These are phyloP conservation scores for Pleurotus tuoliensis DNA, from an alignment of 768 basidiomycete genomes.

Conservation along the genomic window DNA sequence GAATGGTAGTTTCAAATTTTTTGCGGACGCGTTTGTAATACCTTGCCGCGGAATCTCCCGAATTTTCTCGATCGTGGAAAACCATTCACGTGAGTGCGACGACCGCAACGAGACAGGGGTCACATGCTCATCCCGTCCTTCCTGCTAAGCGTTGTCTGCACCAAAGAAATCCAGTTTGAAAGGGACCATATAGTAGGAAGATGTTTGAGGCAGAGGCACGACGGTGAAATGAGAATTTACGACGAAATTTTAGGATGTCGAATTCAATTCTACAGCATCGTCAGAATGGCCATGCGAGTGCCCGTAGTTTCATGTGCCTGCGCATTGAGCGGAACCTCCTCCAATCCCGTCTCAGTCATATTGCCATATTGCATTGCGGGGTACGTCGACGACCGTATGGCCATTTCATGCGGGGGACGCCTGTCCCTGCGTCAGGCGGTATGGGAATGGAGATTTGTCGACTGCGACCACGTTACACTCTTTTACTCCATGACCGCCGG, in stretches of 20 bases:
- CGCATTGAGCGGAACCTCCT: not conserved
- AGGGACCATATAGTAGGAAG: not conserved
- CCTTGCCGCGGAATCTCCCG: slow-evolving; percentile 33
- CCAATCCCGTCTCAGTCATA: not conserved
- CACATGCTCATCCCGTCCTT: too few species aligned
- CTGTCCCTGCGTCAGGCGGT: slow-evolving; percentile 3
- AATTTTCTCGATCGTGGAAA: slow-evolving; percentile 22
- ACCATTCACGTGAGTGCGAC: not conserved
- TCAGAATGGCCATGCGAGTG: too few species aligned
- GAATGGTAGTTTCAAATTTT: slow-evolving; percentile 37
- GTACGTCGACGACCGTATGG: slow-evolving; percentile 1
- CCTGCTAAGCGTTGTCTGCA: too few species aligned
- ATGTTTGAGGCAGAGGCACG: too few species aligned
- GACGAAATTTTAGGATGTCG: too few species aligned
- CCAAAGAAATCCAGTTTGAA: too few species aligned
- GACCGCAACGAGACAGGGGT: too few species aligned
- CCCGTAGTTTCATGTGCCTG: too few species aligned
- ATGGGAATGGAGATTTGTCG: not conserved
- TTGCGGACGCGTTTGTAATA: slow-evolving; percentile 32
- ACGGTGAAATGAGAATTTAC: too few species aligned
- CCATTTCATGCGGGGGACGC: slow-evolving; percentile 3
- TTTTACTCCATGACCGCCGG: not conserved
- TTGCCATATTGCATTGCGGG: not conserved
- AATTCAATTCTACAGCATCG: too few species aligned
- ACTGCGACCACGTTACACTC: not conserved